Evolutionary conservation across 2,329 filamentous ascomycete species (phyloP), one percentile per base, ranked within the genome.

Genomic region (Hysterium pulicare): DNA sequence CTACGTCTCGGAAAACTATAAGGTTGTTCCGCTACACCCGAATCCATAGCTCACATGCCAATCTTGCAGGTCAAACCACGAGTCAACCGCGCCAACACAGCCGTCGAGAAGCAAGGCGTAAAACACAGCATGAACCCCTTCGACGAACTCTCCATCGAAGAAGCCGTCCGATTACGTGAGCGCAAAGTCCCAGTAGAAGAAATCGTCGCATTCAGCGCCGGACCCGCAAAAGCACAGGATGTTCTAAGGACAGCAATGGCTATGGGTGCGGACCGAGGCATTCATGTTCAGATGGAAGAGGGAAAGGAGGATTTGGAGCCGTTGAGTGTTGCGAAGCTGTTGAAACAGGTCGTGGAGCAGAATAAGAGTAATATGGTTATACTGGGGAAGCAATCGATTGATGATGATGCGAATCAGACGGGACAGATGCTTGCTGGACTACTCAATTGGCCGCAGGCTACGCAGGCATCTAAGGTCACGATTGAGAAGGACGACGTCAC

Each of bases 91-190:
- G 67, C 82, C 51, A 77, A 82, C 71, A 96, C 91, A 48, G 91
- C 83, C 64, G 86, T 98, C 71, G 91, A 96, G 72, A 95, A 87
- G 42, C 78, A 84, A 51, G 87, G 87, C 55, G 90, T 97, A 62
- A 97, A 97, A 73, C 91, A 97, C 79, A 90, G 85, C 67, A 91
- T 98, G 82, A 98, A 97, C 78, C 93, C 93, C 16, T 98, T 98
- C 73, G 93, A 98, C 76, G 93, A 98, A 71, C 87, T 98, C 62
- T 94, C 90, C 33, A 83, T 98, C 69, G 93, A 98, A 73, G 93
- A 97, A 75, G 88, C 90, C 39, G 87, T 96, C 39, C 89, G 88
- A 31, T 86, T 98, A 64, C 90, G 93, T 69, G 91, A 97, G 70
- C 86, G 87, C 75, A 62, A 62, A 44, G 40, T 47, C 51, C 84